These are phyloP conservation scores for Ascoidea rubescens DNA, from an alignment of 805 yeast species.

Conservation along the genomic window DNA sequence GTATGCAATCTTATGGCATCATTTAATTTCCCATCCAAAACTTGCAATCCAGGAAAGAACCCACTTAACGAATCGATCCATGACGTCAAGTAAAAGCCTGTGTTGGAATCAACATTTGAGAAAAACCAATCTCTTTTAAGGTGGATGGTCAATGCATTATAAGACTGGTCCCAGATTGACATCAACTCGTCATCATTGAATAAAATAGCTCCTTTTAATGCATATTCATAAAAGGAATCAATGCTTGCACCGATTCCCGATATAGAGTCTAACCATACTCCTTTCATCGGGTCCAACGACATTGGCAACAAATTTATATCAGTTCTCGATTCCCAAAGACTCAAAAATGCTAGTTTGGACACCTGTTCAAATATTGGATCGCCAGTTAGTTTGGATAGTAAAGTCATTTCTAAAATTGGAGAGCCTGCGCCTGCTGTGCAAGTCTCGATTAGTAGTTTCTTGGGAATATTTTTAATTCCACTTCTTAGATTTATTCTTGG, in stretches of 20 bases:
- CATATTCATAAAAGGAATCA: conserved; percentile 84
- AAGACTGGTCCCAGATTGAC: conserved; percentile 46
- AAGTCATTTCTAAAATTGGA: conserved; percentile 66
- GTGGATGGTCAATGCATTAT: conserved; percentile 41
- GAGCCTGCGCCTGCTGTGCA: conserved; percentile 85
- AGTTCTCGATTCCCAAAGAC: conserved; percentile 57
- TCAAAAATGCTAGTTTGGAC: conserved; percentile 48
- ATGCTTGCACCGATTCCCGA: conserved; percentile 86
- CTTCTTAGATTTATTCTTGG: conserved; percentile 59
- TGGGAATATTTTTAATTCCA: conserved; percentile 35
- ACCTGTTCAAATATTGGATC: conserved; percentile 55
- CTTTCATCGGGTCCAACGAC: conserved; percentile 50
- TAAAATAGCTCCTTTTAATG: conserved; percentile 61
- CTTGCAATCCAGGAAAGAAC: conserved; percentile 79
- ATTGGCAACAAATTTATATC: conserved; percentile 57
- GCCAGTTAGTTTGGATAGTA: conserved; percentile 62
- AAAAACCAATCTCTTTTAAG: conserved; percentile 35
- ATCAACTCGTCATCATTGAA: conserved; percentile 45
- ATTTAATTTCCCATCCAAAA: conserved; percentile 56
- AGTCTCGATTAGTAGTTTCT: conserved; percentile 40
- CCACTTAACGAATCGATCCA: conserved; percentile 88
- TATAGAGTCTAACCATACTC: conserved; percentile 39
- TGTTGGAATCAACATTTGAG: conserved; percentile 38
- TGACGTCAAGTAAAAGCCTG: conserved; percentile 33
- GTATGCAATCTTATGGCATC: conserved; percentile 52